Conservation (phyloP, 2,329 filamentous ascomycete genomes). For the Trichophyton verrucosum region DNA sequence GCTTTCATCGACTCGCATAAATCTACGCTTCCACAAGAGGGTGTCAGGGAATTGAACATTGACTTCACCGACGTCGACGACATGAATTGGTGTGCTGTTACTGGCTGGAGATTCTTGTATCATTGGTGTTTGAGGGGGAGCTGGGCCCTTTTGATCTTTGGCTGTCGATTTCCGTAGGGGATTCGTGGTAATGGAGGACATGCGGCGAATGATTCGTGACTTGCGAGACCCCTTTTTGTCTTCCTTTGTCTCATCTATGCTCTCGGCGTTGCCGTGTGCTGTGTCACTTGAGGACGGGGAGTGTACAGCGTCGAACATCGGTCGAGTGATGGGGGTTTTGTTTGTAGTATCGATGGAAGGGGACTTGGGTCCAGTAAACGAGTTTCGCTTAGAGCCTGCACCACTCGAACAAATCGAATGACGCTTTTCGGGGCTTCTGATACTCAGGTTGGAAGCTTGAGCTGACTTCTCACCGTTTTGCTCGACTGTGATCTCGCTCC, state of each 20-base stretch:
- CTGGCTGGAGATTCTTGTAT: conserved; percentile 18
- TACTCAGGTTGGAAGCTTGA: conserved; percentile 15
- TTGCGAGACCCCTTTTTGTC: conserved; percentile 45
- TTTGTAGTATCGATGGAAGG: conserved; percentile 28
- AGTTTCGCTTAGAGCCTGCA: conserved; percentile 29
- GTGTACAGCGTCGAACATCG: conserved; percentile 24
- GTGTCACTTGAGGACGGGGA: conserved; percentile 25
- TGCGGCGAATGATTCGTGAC: conserved; percentile 53
- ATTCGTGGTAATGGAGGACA: conserved; percentile 47
- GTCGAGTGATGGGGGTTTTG: conserved; percentile 28
- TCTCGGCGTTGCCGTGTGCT: conserved; percentile 18
- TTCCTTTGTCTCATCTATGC: conserved; percentile 30
- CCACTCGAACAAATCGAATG: conserved; percentile 29
- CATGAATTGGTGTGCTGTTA: conserved; percentile 24
- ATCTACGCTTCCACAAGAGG: conserved; percentile 88
- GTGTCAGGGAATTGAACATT: conserved; percentile 97
- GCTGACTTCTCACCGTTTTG: conserved; percentile 38
- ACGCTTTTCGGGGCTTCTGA: conserved; percentile 23
- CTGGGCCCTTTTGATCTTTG: conserved; percentile 25
- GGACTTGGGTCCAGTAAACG: conserved; percentile 20
- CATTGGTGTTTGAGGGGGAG: conserved; percentile 15
- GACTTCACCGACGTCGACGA: conserved; percentile 71
- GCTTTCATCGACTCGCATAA: conserved; percentile 69
- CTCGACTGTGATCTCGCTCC: conserved; percentile 52
- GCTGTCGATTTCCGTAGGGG: conserved; percentile 36